phyloP scores from a whole-genome alignment of 2,329 filamentous ascomycete species.

The Colletotrichum sidae region DNA sequence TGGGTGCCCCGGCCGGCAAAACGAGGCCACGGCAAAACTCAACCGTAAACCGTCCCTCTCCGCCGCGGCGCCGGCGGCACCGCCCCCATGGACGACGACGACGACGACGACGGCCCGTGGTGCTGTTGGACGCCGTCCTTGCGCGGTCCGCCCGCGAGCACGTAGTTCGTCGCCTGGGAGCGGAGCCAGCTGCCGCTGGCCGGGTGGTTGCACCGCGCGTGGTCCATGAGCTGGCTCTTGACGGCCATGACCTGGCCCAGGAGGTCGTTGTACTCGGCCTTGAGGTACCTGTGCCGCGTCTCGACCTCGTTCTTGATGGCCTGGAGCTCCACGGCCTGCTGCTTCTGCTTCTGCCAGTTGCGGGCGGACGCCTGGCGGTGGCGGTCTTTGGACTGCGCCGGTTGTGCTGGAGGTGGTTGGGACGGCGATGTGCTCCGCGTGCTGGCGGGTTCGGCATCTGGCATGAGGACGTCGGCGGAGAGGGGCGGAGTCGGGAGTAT shows the following conservation, averaged over 20 bases:
- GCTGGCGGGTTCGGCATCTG: too few species aligned
- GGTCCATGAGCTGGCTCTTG: conserved; percentile 32
- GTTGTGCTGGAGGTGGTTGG: not conserved
- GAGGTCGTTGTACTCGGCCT: conserved; percentile 9
- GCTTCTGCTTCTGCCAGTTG: conserved; percentile 35
- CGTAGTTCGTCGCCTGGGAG: conserved; percentile 15
- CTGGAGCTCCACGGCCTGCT: conserved; percentile 20
- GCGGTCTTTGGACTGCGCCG: conserved; percentile 8
- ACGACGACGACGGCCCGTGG: too few species aligned
- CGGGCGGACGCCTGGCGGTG: conserved; percentile 32
- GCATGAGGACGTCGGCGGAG: too few species aligned
- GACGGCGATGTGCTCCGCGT: not conserved
- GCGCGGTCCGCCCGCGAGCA: not conserved
- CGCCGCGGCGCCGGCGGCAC: too few species aligned
- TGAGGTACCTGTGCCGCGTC: conserved; percentile 12
- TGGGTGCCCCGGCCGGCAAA: too few species aligned
- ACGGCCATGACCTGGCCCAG: conserved; percentile 12
- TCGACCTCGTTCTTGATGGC: conserved; percentile 11
- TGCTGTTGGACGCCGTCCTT: not conserved
- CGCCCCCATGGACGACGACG: too few species aligned
- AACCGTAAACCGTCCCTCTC: too few species aligned
- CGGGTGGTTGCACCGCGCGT: conserved; percentile 27
- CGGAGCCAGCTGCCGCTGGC: conserved; percentile 27
- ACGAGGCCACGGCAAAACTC: too few species aligned
- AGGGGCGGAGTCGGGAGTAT: too few species aligned